Evolutionary conservation across 1,284 basidiomycete species (phyloP).

Genomic region (Kalmanozyma brasiliensis): DNA sequence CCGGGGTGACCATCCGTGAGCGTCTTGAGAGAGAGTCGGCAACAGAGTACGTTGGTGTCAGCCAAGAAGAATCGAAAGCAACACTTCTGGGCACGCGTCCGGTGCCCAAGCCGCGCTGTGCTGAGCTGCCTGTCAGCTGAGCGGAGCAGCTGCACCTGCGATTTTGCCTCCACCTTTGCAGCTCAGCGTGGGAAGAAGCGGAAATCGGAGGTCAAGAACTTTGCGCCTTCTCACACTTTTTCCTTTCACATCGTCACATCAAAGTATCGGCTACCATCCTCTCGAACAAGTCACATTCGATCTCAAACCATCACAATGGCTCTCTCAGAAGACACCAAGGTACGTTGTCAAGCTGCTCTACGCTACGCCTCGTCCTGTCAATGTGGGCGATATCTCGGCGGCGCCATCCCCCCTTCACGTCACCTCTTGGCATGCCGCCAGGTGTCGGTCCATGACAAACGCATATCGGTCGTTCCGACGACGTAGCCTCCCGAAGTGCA

Average conservation of each 20-base stretch:
- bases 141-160: neutral
- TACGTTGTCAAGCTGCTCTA: slow-evolving; percentile 17
- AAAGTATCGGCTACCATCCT: neutral
- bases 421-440: no score
- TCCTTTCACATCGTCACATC: slow-evolving; percentile 3
- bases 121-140: no score
- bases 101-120: neutral
- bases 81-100: slow-evolving; percentile 1
- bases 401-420: no score
- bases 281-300: neutral
- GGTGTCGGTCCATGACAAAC: no score
- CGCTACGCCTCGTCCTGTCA: neutral
- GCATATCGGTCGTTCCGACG: no score
- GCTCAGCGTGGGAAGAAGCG: slow-evolving; percentile 6
- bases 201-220: slow-evolving; percentile 19
- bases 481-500: no score
- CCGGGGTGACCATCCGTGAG: no score
- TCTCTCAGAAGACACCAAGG: slow-evolving; percentile 66
- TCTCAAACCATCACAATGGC: slow-evolving; percentile 39
- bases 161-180: slow-evolving; percentile 24
- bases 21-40: no score
- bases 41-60: slow-evolving; percentile 3
- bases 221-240: neutral
- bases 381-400: no score
- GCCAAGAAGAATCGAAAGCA: slow-evolving; percentile 1